Percentiles rank a stretch among this genome's conserved stretches.
phyloP scores from a whole-genome alignment of 1,284 basidiomycete species.

The Trichosporon sp. region DNA sequence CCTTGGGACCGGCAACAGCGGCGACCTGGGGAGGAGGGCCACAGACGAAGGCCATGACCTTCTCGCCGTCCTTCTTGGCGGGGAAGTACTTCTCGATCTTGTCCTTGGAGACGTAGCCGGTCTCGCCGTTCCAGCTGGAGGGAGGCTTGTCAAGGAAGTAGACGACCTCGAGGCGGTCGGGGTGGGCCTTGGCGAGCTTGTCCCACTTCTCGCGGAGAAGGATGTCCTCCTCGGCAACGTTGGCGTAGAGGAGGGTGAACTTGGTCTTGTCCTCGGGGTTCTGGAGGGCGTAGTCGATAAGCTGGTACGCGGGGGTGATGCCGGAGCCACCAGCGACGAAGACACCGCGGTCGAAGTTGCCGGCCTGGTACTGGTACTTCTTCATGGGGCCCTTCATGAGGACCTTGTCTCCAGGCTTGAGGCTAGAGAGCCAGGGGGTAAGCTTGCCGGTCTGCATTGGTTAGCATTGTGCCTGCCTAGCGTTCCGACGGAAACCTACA shows the following conservation, averaged over 20 bases:
- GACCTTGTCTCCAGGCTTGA: slow-evolving; percentile 76
- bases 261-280: slow-evolving; percentile 85
- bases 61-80: slow-evolving; percentile 60
- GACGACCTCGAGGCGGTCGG: slow-evolving; percentile 54
- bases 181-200: slow-evolving; percentile 15
- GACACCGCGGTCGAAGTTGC: slow-evolving; percentile 78
- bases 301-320: slow-evolving; percentile 54
- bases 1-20: slow-evolving; percentile 60
- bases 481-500: slow-evolving; percentile 29
- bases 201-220: slow-evolving; percentile 72
- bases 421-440: slow-evolving; percentile 66
- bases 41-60: slow-evolving; percentile 85
- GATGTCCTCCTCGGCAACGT: slow-evolving; percentile 86
- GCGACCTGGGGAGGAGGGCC: slow-evolving; percentile 85
- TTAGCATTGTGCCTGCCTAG: neutral
- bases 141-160: slow-evolving; percentile 80
- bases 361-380: slow-evolving; percentile 79
- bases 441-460: slow-evolving; percentile 57
- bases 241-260: slow-evolving; percentile 87
- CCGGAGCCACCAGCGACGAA: slow-evolving; percentile 71
- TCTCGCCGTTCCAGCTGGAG: slow-evolving; percentile 65
- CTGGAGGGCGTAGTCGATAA: slow-evolving; percentile 66
- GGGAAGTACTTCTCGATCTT: slow-evolving; percentile 65
- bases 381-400: slow-evolving; percentile 83
- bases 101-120: slow-evolving; percentile 68